Evolutionary conservation across 2,329 filamentous ascomycete genomes (phyloP).

Genomic region (Ciborinia camelliae): DNA sequence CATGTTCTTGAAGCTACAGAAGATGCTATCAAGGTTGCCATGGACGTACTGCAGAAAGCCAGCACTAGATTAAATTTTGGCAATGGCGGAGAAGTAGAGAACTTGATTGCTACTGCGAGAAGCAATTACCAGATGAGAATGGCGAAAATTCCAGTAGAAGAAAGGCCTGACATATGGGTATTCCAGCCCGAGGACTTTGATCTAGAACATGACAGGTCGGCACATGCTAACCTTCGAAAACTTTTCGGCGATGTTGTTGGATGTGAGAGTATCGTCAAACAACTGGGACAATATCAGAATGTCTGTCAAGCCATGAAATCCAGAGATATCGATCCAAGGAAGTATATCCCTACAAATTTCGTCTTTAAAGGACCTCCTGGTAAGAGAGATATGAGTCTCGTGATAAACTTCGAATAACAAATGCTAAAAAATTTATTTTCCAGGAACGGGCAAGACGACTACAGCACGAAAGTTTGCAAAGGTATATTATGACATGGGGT

Average conservation of each 20-base stretch:
- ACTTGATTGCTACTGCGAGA: constrained; percentile 51
- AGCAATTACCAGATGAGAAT: constrained; percentile 44
- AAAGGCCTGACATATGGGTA: constrained; percentile 22
- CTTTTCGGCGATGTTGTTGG: constrained; percentile 51
- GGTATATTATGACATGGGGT: constrained; percentile 69
- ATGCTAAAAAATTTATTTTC: not conserved
- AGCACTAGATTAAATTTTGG: constrained; percentile 64
- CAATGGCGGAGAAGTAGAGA: constrained; percentile 71
- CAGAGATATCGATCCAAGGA: constrained; percentile 46
- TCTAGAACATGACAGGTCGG: constrained; percentile 45
- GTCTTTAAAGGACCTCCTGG: constrained; percentile 50
- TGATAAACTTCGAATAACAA: too few relatives aligned
- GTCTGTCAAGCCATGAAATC: constrained; percentile 44
- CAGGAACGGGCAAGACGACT: constrained; percentile 65
- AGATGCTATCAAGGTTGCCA: constrained; percentile 47
- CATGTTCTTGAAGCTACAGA: constrained; percentile 45
- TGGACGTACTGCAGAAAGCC: constrained; percentile 57
- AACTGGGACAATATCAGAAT: constrained; percentile 48
- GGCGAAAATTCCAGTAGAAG: constrained; percentile 26
- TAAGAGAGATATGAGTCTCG: not conserved
- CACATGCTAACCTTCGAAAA: constrained; percentile 41
- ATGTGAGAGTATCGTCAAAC: constrained; percentile 46
- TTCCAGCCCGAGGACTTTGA: constrained; percentile 47
- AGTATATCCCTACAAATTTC: constrained; percentile 53
- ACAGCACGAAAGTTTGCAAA: constrained; percentile 71